Percentiles rank a stretch among this genome's conserved stretches.
phyloP scores from a whole-genome alignment of 2,329 filamentous ascomycete genomes.

The Sclerotinia nivalis region DNA sequence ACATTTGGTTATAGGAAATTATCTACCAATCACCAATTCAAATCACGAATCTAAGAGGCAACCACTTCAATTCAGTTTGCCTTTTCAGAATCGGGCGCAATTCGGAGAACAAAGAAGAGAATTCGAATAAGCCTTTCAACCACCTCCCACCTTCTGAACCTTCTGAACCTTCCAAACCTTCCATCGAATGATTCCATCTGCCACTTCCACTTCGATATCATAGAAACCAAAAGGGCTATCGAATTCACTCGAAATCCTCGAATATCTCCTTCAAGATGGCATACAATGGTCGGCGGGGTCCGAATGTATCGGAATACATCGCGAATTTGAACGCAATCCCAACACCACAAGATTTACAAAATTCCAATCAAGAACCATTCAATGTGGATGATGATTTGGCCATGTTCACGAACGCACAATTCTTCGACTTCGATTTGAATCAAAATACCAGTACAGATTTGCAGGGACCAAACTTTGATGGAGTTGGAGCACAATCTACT shows the following conservation, averaged over 20 bases:
- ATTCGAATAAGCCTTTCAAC: not conserved
- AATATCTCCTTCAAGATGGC: conserved; percentile 59
- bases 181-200: not conserved
- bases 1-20: not conserved
- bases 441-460: conserved; percentile 59
- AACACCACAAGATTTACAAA: conserved; percentile 60
- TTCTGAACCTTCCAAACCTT: not conserved
- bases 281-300: conserved; percentile 74
- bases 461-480: conserved; percentile 42
- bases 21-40: not conserved
- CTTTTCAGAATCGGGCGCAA: conserved; percentile 5
- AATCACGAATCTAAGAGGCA: not conserved
- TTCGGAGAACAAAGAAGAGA: conserved; percentile 21
- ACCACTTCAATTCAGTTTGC: not conserved
- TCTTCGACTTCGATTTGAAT: conserved; percentile 76
- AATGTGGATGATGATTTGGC: conserved; percentile 71
- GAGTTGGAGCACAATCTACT: conserved; percentile 21
- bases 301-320: conserved; percentile 88
- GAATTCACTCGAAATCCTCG: not conserved
- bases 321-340: conserved; percentile 77
- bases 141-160: not conserved
- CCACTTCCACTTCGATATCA: not conserved
- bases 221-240: conserved; percentile 1
- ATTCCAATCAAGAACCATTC: conserved; percentile 54
- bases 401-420: conserved; percentile 80